Evolutionary conservation across 257 asterid genomes (phyloP).

Genomic region (Nicotiana obtusifolia): DNA sequence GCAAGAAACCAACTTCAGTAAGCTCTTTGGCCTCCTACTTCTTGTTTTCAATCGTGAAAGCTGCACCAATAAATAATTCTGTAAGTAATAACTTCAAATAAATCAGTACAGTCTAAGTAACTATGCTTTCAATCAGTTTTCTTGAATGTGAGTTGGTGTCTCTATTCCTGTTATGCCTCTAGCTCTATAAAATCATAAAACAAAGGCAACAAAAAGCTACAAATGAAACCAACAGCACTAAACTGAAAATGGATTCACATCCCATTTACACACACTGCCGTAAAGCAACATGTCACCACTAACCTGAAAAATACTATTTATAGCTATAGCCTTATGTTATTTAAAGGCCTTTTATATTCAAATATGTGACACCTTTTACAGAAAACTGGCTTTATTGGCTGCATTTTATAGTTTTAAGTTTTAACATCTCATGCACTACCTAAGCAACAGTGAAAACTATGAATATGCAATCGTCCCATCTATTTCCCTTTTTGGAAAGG

Average conservation of each 20-base stretch:
- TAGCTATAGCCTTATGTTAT: neutral
- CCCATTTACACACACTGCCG: neutral
- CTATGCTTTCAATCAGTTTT: neutral
- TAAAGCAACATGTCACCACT: neutral
- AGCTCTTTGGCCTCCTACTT: slow-evolving; percentile 51
- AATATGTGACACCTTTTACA: neutral
- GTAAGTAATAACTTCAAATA: neutral
- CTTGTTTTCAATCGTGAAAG: slow-evolving; percentile 58
- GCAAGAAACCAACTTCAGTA: slow-evolving; percentile 65
- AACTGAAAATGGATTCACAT: neutral
- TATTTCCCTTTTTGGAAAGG: neutral
- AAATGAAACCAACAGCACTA: neutral
- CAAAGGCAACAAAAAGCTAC: neutral
- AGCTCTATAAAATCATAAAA: neutral
- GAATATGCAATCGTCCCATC: neutral
- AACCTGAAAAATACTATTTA: neutral
- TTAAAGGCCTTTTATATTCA: neutral
- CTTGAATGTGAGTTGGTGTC: neutral
- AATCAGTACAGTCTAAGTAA: neutral
- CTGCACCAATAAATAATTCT: slow-evolving; percentile 34
- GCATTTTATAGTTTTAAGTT: neutral
- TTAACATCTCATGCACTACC: neutral
- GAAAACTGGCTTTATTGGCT: neutral
- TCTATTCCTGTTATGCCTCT: neutral
- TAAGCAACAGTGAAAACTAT: neutral